These are phyloP conservation scores for Rhizoclosmatium sp. DNA, from an alignment of 192 early-diverging fungal species.

Conservation along the genomic window DNA sequence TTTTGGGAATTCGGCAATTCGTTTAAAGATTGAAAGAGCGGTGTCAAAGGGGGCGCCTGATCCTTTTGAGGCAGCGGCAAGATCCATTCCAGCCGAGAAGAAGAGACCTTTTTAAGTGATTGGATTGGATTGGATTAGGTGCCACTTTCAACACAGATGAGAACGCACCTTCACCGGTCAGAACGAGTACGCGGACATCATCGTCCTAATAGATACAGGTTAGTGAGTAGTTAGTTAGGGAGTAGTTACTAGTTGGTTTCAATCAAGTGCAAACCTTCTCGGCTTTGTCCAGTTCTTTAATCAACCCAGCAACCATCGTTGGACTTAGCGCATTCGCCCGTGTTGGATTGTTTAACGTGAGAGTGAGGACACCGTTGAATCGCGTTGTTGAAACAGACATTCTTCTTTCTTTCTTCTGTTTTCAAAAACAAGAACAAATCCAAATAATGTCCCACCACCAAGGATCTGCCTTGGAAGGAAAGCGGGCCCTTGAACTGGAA, in stretches of 20 bases:
- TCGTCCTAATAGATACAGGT: slow-evolving; percentile 35
- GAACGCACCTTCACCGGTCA: slow-evolving; percentile 61
- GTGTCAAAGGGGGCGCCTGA: slow-evolving; percentile 38
- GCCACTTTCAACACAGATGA: not conserved
- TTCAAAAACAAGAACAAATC: too few relatives aligned
- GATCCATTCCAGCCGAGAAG: slow-evolving; percentile 74
- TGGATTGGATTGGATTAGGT: not conserved
- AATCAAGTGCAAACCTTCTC: slow-evolving; percentile 13
- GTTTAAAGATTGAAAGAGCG: slow-evolving; percentile 52
- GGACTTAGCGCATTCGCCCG: slow-evolving; percentile 62
- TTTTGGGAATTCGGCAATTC: slow-evolving; percentile 55
- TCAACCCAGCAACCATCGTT: slow-evolving; percentile 53
- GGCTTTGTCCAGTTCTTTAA: slow-evolving; percentile 49
- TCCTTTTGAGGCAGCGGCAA: slow-evolving; percentile 45
- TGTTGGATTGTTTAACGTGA: slow-evolving; percentile 55
- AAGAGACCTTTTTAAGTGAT: slow-evolving; percentile 46
- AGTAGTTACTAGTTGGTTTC: too few relatives aligned
- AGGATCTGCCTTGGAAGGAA: slow-evolving; percentile 27
- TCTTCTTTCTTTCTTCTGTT: not conserved
- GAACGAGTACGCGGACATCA: slow-evolving; percentile 58
- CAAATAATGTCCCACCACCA: not conserved
- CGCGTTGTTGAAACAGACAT: not conserved
- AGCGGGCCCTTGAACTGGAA: slow-evolving; percentile 69
- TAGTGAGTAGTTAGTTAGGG: too few relatives aligned
- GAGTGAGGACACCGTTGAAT: not conserved